phyloP scores from a whole-genome alignment of 148 eudicot species.

The Rheum nobile region DNA sequence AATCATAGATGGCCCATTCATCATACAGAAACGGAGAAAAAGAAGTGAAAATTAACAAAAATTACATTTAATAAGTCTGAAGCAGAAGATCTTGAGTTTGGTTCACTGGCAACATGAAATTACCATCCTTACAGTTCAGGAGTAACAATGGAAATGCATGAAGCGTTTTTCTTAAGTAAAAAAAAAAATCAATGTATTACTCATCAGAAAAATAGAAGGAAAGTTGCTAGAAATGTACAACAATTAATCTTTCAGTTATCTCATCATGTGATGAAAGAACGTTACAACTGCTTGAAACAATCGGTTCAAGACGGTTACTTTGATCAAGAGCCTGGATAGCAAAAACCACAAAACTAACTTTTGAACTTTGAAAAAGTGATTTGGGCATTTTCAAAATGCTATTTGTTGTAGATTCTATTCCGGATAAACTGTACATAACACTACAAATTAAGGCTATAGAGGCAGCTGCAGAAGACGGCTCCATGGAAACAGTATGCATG shows the following conservation, averaged over 20 bases:
- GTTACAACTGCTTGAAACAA: slow-evolving; percentile 58
- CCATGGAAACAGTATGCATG: slow-evolving; percentile 31
- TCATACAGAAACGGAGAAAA: too few relatives aligned
- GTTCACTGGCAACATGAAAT: slow-evolving; percentile 39
- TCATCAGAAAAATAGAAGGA: neutral
- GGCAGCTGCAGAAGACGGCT: slow-evolving; percentile 38
- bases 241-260: slow-evolving; percentile 32
- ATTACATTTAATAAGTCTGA: slow-evolving; percentile 59
- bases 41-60: neutral
- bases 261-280: slow-evolving; percentile 47
- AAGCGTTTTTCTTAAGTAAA: neutral
- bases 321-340: slow-evolving; percentile 71
- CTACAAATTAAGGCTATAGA: slow-evolving; percentile 52
- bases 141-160: neutral
- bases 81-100: slow-evolving; percentile 58
- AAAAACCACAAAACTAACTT: slow-evolving; percentile 67
- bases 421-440: slow-evolving; percentile 54
- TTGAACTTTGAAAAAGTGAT: slow-evolving; percentile 51
- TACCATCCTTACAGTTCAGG: neutral
- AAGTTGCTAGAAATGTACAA: neutral
- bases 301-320: slow-evolving; percentile 41
- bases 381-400: slow-evolving; percentile 65
- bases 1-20: too few relatives aligned
- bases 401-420: slow-evolving; percentile 41
- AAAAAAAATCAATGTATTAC: too few relatives aligned